Base-by-base conservation (phyloP, 176 grass and related monocot genomes). In the Juncus effusus region DNA sequence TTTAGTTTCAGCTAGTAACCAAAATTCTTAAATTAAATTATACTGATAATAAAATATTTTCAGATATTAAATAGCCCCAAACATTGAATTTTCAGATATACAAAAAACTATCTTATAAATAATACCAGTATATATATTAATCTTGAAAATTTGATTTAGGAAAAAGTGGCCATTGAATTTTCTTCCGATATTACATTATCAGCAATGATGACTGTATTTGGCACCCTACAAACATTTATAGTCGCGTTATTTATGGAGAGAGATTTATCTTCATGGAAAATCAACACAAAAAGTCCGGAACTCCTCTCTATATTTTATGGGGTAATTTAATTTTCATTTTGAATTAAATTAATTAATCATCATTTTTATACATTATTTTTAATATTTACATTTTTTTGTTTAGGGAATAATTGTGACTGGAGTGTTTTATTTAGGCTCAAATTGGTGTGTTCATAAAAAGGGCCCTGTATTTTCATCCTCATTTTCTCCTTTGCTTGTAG, bases 381-480 rank as follows among this genome's bases (percentile, higher is more conserved):
- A 47, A 47, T 47, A 47, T 47, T 47, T 47, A 47, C 44, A 47
- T 47, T 47, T 47, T 47, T 9, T 47, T 38, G 19, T 70, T 7
- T 13, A 73, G 69, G 69, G 69, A 58, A 73, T 59, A 11, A 38
- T 59, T 7, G 39, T 73, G 10, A 59, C 53, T 8, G 69, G 55
- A 8, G 13, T 73, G 28, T 59, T 15, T 45, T 73, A 45, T 16
- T 61, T 73, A 4, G 54, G 47, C 0, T 7, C 8, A 13, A 73
- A 42, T 61, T 73, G 69, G 69, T 73, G 69, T 7, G 28, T 61
- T 7, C 69, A 50, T 36, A 73, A 59, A 58, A 73, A 73, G 59
- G 69, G 69, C 52, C 69, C 69, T 12, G 69, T 73, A 57, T 73
- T 73, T 28, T 16, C 36, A 2, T 38, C 69, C 8, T 51, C 69